Evolutionary conservation across 331 rosid genomes (phyloP).

Genomic region (Quercus tomentella): DNA sequence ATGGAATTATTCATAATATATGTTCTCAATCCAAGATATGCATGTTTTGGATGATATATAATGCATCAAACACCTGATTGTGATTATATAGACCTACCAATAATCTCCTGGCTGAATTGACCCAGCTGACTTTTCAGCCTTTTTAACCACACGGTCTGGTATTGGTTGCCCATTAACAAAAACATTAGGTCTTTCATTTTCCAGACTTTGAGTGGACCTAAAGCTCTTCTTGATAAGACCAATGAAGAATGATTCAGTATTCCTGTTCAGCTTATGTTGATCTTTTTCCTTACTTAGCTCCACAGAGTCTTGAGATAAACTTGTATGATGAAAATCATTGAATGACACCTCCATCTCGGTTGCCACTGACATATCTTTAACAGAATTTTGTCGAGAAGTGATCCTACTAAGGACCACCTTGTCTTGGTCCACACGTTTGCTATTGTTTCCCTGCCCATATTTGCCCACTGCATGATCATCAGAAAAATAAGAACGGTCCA

Average conservation of each 20-base stretch:
- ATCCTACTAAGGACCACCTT: background rate
- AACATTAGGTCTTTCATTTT: slow-evolving; percentile 27
- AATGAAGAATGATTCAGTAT: slow-evolving; percentile 19
- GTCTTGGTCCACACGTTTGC: slow-evolving; percentile 14
- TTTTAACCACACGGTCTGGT: slow-evolving; percentile 23
- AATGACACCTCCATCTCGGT: slow-evolving; percentile 30
- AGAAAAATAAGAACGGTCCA: slow-evolving; percentile 20
- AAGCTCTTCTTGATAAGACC: slow-evolving; percentile 33
- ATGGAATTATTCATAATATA: background rate
- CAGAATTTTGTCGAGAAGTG: slow-evolving; percentile 17
- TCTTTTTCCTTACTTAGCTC: slow-evolving; percentile 33
- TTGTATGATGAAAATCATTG: slow-evolving; percentile 29
- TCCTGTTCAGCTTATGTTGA: slow-evolving; percentile 19
- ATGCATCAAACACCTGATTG: background rate
- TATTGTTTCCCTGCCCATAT: slow-evolving; percentile 11
- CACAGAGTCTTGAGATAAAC: slow-evolving; percentile 29
- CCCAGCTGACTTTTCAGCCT: slow-evolving; percentile 51
- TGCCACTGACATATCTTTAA: slow-evolving; percentile 18
- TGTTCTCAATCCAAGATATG: background rate
- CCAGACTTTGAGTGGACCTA: slow-evolving; percentile 15
- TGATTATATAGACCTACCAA: slow-evolving; percentile 26
- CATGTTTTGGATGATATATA: background rate
- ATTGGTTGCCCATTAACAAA: slow-evolving; percentile 38
- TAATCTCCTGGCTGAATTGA: slow-evolving; percentile 47
- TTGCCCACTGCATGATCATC: slow-evolving; percentile 4